These are phyloP conservation scores for Dactylellina leptospora DNA, from an alignment of 2,329 filamentous ascomycete genomes.

Conservation along the genomic window DNA sequence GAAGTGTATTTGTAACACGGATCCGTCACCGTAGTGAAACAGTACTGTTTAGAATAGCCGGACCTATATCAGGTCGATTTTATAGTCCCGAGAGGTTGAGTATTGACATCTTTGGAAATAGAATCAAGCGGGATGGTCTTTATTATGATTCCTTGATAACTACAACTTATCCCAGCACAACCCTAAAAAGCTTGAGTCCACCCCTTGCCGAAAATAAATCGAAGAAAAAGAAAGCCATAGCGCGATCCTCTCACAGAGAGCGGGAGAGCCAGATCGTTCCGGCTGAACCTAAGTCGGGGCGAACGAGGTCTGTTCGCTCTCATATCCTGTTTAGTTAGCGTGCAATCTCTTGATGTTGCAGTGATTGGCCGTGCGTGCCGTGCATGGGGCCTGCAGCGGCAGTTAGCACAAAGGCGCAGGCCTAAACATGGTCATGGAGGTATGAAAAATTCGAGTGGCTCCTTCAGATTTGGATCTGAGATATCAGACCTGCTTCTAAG, in stretches of 20 bases:
- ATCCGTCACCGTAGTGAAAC: too few relatives aligned
- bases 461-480: too few relatives aligned
- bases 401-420: too few relatives aligned
- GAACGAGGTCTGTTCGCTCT: conserved; percentile 11
- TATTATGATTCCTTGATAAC: conserved; percentile 16
- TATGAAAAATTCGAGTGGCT: too few relatives aligned
- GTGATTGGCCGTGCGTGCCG: conserved; percentile 1
- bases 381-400: conserved; percentile 21
- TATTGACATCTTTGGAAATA: neutral
- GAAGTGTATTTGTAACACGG: neutral
- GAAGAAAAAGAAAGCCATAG: too few relatives aligned
- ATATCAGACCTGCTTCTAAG: too few relatives aligned
- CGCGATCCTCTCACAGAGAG: neutral
- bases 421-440: too few relatives aligned
- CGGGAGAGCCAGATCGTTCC: too few relatives aligned
- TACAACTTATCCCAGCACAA: neutral
- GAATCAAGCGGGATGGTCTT: neutral
- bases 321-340: conserved; percentile 6
- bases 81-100: conserved; percentile 7
- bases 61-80: too few relatives aligned
- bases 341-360: conserved; percentile 11
- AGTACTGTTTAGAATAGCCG: too few relatives aligned
- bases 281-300: neutral
- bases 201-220: neutral
- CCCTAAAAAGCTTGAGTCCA: neutral